These are phyloP conservation scores for Calocybe gambosa DNA, from an alignment of 1,284 basidiomycete species.

Conservation along the genomic window DNA sequence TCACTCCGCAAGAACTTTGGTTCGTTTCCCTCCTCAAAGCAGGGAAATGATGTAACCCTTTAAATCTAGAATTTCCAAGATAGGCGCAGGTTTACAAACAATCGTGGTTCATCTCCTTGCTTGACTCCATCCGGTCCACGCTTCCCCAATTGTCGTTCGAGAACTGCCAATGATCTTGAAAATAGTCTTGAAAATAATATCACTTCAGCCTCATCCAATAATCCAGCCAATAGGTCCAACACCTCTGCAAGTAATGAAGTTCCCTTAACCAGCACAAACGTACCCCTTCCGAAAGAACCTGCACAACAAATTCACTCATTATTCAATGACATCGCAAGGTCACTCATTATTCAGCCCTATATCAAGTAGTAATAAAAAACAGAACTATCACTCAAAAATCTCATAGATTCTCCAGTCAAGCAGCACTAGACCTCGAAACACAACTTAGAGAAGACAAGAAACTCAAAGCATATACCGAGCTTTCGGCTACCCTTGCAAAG, in stretches of 20 bases:
- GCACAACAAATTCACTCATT: slow-evolving; percentile 19
- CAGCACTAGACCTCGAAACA: slow-evolving; percentile 34
- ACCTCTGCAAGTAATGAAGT: background rate
- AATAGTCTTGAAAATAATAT: background rate
- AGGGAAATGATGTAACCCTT: background rate
- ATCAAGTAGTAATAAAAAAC: too few species aligned
- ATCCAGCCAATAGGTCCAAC: background rate
- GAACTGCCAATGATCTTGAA: background rate
- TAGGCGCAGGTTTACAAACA: slow-evolving; percentile 8
- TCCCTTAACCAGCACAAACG: background rate
- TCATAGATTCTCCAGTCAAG: slow-evolving; percentile 37
- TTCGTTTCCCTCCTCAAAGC: background rate
- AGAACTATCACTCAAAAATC: too few species aligned
- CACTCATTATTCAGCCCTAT: slow-evolving; percentile 11
- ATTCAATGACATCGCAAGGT: slow-evolving; percentile 38
- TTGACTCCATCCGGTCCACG: background rate
- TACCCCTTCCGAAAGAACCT: background rate
- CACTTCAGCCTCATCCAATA: background rate
- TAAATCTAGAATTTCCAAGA: slow-evolving; percentile 9
- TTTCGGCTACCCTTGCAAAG: slow-evolving; percentile 40
- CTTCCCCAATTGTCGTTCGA: background rate
- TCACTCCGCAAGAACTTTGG: background rate
- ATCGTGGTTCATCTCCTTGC: background rate
- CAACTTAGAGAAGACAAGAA: slow-evolving; percentile 37
- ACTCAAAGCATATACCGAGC: slow-evolving; percentile 38